Conservation (phyloP, 768 basidiomycete genomes). For the Austroboletus eburneus region DNA sequence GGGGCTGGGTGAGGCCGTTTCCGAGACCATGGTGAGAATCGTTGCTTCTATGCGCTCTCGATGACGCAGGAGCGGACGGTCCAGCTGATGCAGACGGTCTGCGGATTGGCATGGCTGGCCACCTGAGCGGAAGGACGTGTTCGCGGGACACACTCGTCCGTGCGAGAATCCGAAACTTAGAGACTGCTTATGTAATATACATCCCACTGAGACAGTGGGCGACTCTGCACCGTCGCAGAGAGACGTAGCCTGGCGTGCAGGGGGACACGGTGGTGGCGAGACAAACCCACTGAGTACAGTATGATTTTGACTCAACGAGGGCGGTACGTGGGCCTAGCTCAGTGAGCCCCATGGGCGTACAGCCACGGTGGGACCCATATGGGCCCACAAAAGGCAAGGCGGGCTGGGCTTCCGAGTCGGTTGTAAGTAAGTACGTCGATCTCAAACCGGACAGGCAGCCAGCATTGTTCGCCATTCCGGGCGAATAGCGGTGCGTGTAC, state of each 20-base stretch:
- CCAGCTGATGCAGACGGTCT: slow-evolving; percentile 58
- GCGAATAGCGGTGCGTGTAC: slow-evolving; percentile 18
- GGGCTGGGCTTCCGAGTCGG: slow-evolving; percentile 2
- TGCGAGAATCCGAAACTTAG: slow-evolving; percentile 16
- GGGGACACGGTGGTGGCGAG: too few relatives aligned
- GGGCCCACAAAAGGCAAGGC: slow-evolving; percentile 36
- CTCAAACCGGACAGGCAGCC: slow-evolving; percentile 5
- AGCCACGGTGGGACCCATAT: slow-evolving; percentile 42
- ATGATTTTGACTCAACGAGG: too few relatives aligned
- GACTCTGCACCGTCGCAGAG: too few relatives aligned
- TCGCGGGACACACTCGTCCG: slow-evolving; percentile 14
- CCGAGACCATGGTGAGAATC: slow-evolving; percentile 51
- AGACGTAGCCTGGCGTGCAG: too few relatives aligned
- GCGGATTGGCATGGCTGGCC: slow-evolving; percentile 47
- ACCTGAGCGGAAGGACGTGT: slow-evolving; percentile 11
- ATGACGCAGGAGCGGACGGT: slow-evolving; percentile 33
- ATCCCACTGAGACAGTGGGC: neutral
- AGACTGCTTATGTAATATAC: slow-evolving; percentile 21
- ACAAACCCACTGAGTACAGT: too few relatives aligned
- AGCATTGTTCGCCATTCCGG: slow-evolving; percentile 30
- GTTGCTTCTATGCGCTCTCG: slow-evolving; percentile 56
- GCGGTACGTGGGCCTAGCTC: too few relatives aligned
- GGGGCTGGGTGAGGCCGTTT: slow-evolving; percentile 31
- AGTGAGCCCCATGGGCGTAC: slow-evolving; percentile 15
- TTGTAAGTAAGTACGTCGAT: slow-evolving; percentile 13